Base-by-base conservation (phyloP, 2,329 filamentous ascomycete genomes). In the Colletotrichum destructivum region DNA sequence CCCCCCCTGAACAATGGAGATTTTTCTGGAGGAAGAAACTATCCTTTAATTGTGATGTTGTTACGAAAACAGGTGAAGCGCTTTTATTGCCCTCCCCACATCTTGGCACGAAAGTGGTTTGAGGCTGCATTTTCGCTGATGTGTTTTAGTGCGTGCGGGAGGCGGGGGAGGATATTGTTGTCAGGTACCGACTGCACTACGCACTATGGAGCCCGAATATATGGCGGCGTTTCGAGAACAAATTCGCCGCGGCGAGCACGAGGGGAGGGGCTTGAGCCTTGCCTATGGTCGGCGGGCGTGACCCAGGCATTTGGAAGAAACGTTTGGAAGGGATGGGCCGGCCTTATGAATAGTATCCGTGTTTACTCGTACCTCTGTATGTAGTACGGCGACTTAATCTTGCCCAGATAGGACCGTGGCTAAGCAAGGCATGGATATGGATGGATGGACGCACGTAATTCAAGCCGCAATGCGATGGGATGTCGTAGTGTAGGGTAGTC, bases 11-110 rank as follows among this genome's bases (percentile, higher is more conserved):
- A 35, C 51, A 44, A 46, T 55, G 40, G 61, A 54, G 47, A 47
- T 59, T 57, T 64, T 54, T 63, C 54, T 64, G 47, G 35, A 18
- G 42, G 69, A 42, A 68, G 64, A 69, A 71, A 56, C 57, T 57
- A 68, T 62, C 63, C 57, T 71, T 69, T 71, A 57, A 69, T 69
- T 69, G 64, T 71, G 69, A 52, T 63, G 52, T 44, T 57, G 69
- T 71, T 71, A 71, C 69, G 69, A 71, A 71, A 71, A 71, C 69
- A 71, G 69, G 69, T 71, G 69, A 71, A 68, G 69, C 69, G 69
- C 42, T 71, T 71, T 56, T 56, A 68, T 69, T 69, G 31, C 59
- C 15, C 57, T 71, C 64, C 59, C 69, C 69, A 69, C 69, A 68
- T 59, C 64, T 71, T 62, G 57, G 69, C 69, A 15, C 52, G 6